Base-by-base conservation (phyloP, 768 basidiomycete genomes). In the Amanita thiersii region DNA sequence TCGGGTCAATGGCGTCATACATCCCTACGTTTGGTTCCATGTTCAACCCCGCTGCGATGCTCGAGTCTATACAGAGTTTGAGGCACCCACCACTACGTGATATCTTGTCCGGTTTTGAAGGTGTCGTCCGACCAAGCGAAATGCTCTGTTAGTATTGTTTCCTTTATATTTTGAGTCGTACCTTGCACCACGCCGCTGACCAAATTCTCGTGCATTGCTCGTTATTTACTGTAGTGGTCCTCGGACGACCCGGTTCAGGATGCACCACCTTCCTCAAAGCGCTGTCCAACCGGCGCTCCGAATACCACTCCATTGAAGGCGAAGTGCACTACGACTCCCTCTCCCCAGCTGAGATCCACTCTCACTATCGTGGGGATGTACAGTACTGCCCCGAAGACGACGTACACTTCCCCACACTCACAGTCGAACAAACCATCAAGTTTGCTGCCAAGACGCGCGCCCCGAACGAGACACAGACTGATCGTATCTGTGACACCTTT, bases 321-420 rank as follows among this genome's bases (percentile, higher is more conserved):
- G 67, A 81, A 0, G 73, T 91, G 2, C 62, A 67, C 35, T 96
- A 93, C 53, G 86, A 86, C 54, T 79, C 86, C 1, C 70, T 93
- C 45, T 61, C 77, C 0, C 74, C 84, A 1, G 60, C 73, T 1
- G 70, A 88, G 43, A 70, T 93, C 41, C 49, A 56, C 44, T 70
- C 75, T 45, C 72, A 72, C 39, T 84, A 77, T 56, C 80, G 82
- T 2, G 91, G 90, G 11, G 88, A 88, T 52, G 79, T 87, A 1
- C 74, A 76, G 41, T 90, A 87, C 55, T 82, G 74, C 46, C 84
- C 86, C 0, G 88, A 87, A 63, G 88, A 90, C 51, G 88, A 93
- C 54, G 66, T 86, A 1, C 88, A 90, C 55, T 85, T 91, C 50
- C 84, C 89, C 3, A 86, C 83, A 6, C 69, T 94, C 20, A 86